phyloP scores from a whole-genome alignment of 176 grass and related monocot genomes.

The Bothriochloa decipiens region DNA sequence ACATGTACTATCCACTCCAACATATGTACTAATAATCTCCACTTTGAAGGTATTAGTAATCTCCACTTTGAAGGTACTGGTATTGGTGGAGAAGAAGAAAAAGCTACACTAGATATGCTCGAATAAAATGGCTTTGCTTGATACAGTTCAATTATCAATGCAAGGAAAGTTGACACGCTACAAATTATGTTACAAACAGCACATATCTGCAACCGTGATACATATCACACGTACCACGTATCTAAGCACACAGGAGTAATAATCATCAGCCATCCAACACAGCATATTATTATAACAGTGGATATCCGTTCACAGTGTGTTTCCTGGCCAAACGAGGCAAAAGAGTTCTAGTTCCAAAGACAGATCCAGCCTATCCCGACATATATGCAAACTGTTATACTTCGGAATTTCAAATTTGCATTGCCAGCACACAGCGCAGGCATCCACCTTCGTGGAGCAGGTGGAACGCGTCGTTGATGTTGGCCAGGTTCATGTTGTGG shows the following conservation, averaged over 20 bases:
- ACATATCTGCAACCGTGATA: not conserved
- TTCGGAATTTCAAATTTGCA: constrained; percentile 41
- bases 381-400: not conserved
- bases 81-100: no score
- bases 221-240: not conserved
- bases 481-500: constrained; percentile 70
- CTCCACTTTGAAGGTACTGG: no score
- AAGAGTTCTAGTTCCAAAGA: constrained; percentile 11
- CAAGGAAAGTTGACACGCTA: not conserved
- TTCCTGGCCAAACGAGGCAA: not conserved
- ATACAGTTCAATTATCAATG: not conserved
- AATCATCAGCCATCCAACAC: not conserved
- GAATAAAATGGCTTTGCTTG: not conserved
- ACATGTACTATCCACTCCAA: no score
- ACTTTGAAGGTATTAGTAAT: no score
- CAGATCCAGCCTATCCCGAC: not conserved
- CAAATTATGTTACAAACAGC: not conserved
- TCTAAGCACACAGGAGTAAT: not conserved
- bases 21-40: no score
- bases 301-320: not conserved
- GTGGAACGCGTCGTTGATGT: constrained; percentile 85
- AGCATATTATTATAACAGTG: constrained; percentile 9
- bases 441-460: constrained; percentile 90
- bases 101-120: no score
- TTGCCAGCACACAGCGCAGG: constrained; percentile 85